A percentile compares a stretch with the other conserved stretches of the same genome.
These are phyloP conservation scores for Hericium erinaceus DNA, from an alignment of 768 basidiomycete genomes.

Conservation along the genomic window DNA sequence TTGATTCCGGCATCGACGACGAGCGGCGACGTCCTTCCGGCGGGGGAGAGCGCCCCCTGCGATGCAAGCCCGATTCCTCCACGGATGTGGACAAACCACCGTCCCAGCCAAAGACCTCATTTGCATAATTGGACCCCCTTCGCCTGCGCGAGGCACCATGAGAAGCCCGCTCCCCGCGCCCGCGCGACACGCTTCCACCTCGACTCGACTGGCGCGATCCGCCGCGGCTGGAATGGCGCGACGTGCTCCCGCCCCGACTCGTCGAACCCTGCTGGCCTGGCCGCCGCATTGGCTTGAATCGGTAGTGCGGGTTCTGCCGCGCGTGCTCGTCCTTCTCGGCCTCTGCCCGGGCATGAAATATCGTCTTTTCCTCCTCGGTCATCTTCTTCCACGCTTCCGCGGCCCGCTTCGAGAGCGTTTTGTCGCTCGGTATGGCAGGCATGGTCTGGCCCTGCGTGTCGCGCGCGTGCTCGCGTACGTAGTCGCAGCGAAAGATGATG, in stretches of 20 bases:
- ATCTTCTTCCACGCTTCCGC: slow-evolving; percentile 67
- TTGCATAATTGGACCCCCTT: background rate
- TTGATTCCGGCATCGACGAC: slow-evolving; percentile 12
- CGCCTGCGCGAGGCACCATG: background rate
- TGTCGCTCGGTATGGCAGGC: slow-evolving; percentile 21
- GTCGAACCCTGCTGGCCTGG: background rate
- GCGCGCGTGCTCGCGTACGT: slow-evolving; percentile 36
- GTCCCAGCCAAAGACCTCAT: background rate
- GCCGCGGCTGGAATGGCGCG: too few species aligned
- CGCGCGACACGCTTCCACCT: too few species aligned
- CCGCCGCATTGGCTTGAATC: slow-evolving; percentile 40
- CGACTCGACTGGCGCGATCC: too few species aligned
- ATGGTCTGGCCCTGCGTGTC: slow-evolving; percentile 24
- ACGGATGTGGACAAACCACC: background rate
- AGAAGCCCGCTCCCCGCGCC: too few species aligned
- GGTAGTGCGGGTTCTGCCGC: slow-evolving; percentile 50
- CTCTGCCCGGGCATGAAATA: slow-evolving; percentile 45
- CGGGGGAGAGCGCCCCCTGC: background rate
- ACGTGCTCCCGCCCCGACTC: background rate
- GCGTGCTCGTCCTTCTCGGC: slow-evolving; percentile 49
- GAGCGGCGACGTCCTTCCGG: slow-evolving; percentile 6
- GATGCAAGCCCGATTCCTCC: background rate
- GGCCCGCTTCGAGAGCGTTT: slow-evolving; percentile 68
- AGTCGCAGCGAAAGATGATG: slow-evolving; percentile 67
- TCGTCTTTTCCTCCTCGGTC: slow-evolving; percentile 33